A percentile compares a stretch with the other conserved stretches of the same genome.
These are phyloP conservation scores for Paxillus ammoniavirescens DNA, from an alignment of 768 basidiomycete species.

Conservation along the genomic window DNA sequence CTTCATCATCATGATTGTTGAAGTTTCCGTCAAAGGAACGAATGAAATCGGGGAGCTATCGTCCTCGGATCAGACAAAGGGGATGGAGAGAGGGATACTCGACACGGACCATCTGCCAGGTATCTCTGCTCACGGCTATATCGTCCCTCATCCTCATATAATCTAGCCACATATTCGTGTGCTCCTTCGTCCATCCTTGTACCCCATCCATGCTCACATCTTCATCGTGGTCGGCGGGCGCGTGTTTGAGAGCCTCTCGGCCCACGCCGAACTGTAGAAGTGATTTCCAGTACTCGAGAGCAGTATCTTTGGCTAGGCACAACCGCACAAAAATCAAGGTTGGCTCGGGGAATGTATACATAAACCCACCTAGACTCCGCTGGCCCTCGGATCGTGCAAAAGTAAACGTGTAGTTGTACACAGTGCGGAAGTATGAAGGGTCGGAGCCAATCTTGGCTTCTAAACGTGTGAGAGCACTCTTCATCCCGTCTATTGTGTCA, in stretches of 20 bases:
- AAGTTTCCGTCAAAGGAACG: slow-evolving; percentile 73
- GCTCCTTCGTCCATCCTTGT: slow-evolving; percentile 61
- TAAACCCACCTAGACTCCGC: slow-evolving; percentile 66
- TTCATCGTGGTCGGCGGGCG: slow-evolving; percentile 41
- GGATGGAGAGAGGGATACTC: slow-evolving; percentile 5
- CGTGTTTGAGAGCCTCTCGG: slow-evolving; percentile 60
- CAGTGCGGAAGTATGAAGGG: slow-evolving; percentile 66
- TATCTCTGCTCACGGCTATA: slow-evolving; percentile 85
- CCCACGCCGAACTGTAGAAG: slow-evolving; percentile 69
- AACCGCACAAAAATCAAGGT: slow-evolving; percentile 1
- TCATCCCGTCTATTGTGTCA: slow-evolving; percentile 66
- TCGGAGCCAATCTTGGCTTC: slow-evolving; percentile 62
- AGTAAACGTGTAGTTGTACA: slow-evolving; percentile 80
- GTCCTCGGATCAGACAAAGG: slow-evolving; percentile 6
- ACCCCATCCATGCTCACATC: slow-evolving; percentile 41
- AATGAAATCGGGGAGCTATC: slow-evolving; percentile 77
- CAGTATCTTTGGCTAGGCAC: slow-evolving; percentile 59
- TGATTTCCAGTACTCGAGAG: slow-evolving; percentile 76
- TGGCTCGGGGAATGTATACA: neutral
- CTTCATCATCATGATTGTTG: slow-evolving; percentile 71
- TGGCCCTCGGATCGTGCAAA: slow-evolving; percentile 77
- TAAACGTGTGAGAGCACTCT: slow-evolving; percentile 49
- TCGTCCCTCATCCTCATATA: slow-evolving; percentile 61
- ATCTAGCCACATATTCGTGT: slow-evolving; percentile 77
- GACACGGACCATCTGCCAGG: slow-evolving; percentile 75